A percentile compares a stretch with the other conserved stretches of the same genome.
These are phyloP conservation scores for Alisma plantagoaquatica DNA, from an alignment of 106 monocot genomes.

Conservation along the genomic window DNA sequence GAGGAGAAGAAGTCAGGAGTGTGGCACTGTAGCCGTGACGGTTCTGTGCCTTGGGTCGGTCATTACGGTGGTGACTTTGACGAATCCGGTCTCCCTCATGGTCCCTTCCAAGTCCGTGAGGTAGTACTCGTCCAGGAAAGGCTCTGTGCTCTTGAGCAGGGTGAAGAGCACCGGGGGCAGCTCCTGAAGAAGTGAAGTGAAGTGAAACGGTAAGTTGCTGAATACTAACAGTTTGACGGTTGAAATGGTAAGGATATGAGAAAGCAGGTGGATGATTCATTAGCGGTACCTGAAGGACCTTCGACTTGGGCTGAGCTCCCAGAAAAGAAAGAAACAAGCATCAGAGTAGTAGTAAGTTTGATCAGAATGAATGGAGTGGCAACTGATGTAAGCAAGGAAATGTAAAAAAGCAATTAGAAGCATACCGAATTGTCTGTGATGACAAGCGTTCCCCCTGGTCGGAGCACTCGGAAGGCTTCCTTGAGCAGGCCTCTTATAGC, in stretches of 20 bases:
- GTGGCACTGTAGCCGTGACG: constrained; percentile 61
- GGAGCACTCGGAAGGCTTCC: constrained; percentile 63
- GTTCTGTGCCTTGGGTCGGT: constrained; percentile 76
- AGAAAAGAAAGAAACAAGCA: constrained; percentile 2
- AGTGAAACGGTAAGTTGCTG: background rate
- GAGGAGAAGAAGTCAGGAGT: too few relatives aligned
- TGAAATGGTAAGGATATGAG: background rate
- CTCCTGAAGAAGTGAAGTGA: constrained; percentile 25
- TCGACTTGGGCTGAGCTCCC: constrained; percentile 91
- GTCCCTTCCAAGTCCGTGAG: constrained; percentile 54
- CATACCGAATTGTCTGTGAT: constrained; percentile 72
- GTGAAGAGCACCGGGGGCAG: constrained; percentile 67
- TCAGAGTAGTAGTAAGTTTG: background rate
- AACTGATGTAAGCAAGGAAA: constrained; percentile 1
- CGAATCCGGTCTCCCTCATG: constrained; percentile 50
- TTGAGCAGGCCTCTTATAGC: constrained; percentile 42
- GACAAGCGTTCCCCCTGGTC: constrained; percentile 68
- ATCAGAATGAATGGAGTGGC: background rate
- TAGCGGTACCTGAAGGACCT: constrained; percentile 60
- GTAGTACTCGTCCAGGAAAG: constrained; percentile 83
- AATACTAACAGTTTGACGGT: background rate
- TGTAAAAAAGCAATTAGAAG: background rate
- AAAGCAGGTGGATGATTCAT: background rate
- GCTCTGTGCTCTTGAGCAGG: constrained; percentile 72
- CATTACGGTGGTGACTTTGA: constrained; percentile 33